Base-by-base conservation (phyloP, 805 yeast genomes). In the Suhomyces prunicola region DNA sequence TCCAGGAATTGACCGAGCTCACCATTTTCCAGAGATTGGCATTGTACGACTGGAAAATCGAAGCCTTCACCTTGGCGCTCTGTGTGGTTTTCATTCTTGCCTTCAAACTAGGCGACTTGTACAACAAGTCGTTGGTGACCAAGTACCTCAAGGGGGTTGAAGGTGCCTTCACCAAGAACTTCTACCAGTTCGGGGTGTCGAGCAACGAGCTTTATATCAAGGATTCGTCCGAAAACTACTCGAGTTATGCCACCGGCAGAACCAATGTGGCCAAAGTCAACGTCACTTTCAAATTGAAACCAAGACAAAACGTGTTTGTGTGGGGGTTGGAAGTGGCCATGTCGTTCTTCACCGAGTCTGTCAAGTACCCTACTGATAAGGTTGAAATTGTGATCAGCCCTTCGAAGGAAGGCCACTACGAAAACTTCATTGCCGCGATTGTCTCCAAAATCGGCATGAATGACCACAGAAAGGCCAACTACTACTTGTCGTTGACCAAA, bases 231-330 rank as follows among this genome's bases (percentile, higher is more conserved):
- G 85, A 86, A 60, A 74, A 78, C 54, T 90, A 71, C 69, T 71
- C 80, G 76, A 76, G 88, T 36, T 94, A 90, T 67, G 96, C 97
- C 44, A 81, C 96, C 53, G 99, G 99, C 56, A 85, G 99, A 69
- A 74, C 83, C 54, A 86, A 90, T 68, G 79, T 94, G 55, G 83
- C 83, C 55, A 78, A 82, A 52, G 72, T 91, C 53, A 72, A 79
- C 53, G 77, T 86, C 46, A 82, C 79, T 57, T 77, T 91, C 66
- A 80, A 79, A 52, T 77, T 92, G 69, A 76, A 82, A 56, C 83
- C 96, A 55, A 86, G 98, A 76, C 92, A 90, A 68, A 93, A 92
- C 71, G 62, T 87, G 27, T 74, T 90, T 58, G 74, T 87, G 54
- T 81, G 87, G 80, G 36, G 80, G 15, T 69, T 85, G 70, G 97